phyloP scores from a whole-genome alignment of 202 grass and related monocot genomes.

The Setaria italica region DNA sequence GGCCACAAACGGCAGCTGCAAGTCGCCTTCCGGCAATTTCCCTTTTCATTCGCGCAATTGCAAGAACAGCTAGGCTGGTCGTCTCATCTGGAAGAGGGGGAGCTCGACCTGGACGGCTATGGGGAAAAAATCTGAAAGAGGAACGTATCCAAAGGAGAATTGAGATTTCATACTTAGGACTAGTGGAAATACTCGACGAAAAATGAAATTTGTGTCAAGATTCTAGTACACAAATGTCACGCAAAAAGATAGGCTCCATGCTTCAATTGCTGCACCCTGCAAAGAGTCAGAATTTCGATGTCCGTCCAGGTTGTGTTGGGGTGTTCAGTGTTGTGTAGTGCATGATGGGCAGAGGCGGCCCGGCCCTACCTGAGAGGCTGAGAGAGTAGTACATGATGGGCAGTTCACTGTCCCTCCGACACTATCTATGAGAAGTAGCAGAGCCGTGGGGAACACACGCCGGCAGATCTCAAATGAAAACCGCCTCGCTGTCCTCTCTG shows the following conservation, averaged over 20 bases:
- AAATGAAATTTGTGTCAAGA: not conserved
- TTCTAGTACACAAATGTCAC: not conserved
- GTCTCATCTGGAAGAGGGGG: not conserved
- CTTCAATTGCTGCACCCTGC: no score
- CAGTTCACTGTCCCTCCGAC: not conserved
- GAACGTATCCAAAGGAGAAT: not conserved
- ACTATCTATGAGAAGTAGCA: not conserved
- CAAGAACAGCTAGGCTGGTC: not conserved
- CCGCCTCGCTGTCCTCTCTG: constrained; percentile 41
- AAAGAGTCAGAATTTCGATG: not conserved
- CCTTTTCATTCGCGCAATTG: not conserved
- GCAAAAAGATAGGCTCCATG: no score
- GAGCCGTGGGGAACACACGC: constrained; percentile 22
- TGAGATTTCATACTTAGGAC: not conserved
- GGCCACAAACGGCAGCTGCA: not conserved
- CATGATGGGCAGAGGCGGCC: not conserved
- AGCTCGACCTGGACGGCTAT: not conserved
- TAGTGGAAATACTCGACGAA: not conserved
- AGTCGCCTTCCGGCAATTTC: constrained; percentile 21
- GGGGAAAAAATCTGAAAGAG: not conserved
- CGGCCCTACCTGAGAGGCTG: not conserved
- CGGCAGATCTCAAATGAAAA: not conserved
- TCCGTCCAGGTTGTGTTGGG: not conserved
- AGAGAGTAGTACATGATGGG: not conserved
- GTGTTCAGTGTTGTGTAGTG: not conserved